Evolutionary conservation across 345 rosid species (phyloP).

Genomic region (Jatropha curcas): DNA sequence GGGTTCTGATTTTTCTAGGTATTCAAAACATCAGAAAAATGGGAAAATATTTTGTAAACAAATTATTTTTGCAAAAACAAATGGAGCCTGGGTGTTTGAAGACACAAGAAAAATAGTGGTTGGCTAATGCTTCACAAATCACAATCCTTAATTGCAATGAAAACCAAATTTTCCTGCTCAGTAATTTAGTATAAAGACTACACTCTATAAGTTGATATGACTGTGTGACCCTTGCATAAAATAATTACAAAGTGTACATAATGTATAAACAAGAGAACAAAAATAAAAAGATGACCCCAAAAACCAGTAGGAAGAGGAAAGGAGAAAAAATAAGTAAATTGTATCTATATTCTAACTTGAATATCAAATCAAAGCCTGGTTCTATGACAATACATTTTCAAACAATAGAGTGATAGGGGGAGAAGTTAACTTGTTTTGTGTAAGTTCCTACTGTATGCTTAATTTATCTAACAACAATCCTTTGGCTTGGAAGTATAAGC

Average conservation of each 20-base stretch:
- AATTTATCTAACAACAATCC: conserved; percentile 12
- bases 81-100: too few relatives aligned
- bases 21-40: too few relatives aligned
- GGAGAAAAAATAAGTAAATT: not conserved
- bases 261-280: too few relatives aligned
- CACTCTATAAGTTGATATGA: too few relatives aligned
- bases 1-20: too few relatives aligned
- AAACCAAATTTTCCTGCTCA: too few relatives aligned
- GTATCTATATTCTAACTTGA: not conserved
- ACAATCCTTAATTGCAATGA: not conserved
- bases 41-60: too few relatives aligned
- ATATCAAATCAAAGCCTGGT: not conserved
- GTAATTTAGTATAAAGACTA: too few relatives aligned
- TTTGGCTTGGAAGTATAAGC: not conserved
- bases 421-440: not conserved
- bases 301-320: not conserved
- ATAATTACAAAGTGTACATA: too few relatives aligned
- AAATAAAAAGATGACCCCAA: not conserved
- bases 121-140: not conserved
- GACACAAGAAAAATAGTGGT: not conserved
- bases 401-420: not conserved
- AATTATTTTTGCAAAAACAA: too few relatives aligned
- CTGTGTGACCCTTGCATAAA: too few relatives aligned
- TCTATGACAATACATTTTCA: conserved; percentile 12
- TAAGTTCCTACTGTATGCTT: conserved; percentile 23